These are phyloP conservation scores for Cephalotrichum gorgonifer DNA, from an alignment of 2,329 filamentous ascomycete genomes.

Conservation along the genomic window DNA sequence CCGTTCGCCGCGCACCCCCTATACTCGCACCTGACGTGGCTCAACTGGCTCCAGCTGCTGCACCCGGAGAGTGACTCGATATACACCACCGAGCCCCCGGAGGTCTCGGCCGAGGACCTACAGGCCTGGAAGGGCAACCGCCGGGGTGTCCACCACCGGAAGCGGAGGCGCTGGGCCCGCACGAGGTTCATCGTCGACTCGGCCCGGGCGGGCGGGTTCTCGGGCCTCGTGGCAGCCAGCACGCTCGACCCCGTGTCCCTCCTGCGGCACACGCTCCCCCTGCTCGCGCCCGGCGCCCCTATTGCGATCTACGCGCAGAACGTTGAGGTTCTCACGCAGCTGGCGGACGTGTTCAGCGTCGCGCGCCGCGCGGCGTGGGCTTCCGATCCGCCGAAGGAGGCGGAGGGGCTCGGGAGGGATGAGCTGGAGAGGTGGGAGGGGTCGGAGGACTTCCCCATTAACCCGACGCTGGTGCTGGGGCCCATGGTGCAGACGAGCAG, in stretches of 20 bases:
- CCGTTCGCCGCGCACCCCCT: slow-evolving; percentile 62
- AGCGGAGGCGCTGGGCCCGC: slow-evolving; percentile 72
- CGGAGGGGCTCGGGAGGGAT: slow-evolving; percentile 29
- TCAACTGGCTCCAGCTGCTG: slow-evolving; percentile 89
- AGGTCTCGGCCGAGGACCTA: slow-evolving; percentile 49
- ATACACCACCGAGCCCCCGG: slow-evolving; percentile 56
- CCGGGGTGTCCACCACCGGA: slow-evolving; percentile 77
- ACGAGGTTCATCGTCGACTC: slow-evolving; percentile 63
- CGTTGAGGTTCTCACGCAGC: slow-evolving; percentile 65
- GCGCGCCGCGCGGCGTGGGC: slow-evolving; percentile 69
- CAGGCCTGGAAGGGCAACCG: slow-evolving; percentile 69
- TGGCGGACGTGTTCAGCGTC: slow-evolving; percentile 79
- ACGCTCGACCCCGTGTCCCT: slow-evolving; percentile 73
- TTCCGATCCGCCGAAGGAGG: slow-evolving; percentile 35
- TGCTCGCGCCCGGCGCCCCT: slow-evolving; percentile 73
- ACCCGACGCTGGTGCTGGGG: slow-evolving; percentile 74
- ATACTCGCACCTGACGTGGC: slow-evolving; percentile 65
- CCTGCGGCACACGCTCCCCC: slow-evolving; percentile 63
- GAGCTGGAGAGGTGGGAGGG: slow-evolving; percentile 47
- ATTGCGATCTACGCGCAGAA: slow-evolving; percentile 78
- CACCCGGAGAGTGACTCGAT: slow-evolving; percentile 64
- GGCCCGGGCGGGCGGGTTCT: slow-evolving; percentile 65
- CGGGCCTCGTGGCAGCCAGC: slow-evolving; percentile 73
- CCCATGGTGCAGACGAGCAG: slow-evolving; percentile 72
- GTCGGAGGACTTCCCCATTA: slow-evolving; percentile 72